Base-by-base conservation (phyloP, 768 basidiomycete genomes). In the Russula virescens region DNA sequence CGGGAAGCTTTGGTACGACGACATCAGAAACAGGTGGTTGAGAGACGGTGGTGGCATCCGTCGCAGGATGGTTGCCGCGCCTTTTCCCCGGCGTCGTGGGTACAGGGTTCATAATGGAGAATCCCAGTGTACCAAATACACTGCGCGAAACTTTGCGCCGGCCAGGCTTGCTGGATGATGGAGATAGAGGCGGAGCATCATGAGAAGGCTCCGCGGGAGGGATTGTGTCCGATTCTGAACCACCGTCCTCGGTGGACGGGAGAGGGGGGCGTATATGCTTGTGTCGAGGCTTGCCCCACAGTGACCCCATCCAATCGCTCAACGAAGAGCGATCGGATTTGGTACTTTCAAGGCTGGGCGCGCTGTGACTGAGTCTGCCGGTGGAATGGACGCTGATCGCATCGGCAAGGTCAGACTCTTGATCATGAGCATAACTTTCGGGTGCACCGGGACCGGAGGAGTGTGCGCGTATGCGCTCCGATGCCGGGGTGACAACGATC, bases 241-340 rank as follows among this genome's bases (percentile, higher is more conserved):
- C 9, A 10, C 47, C 60, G 21, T 67, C 63, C 28, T 50, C 60
- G 5, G 10, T 38, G 1, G 57, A 26, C 6, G 63, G 57, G 14
- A 61, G 54, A n/a, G 71, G 19, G 52, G 68, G 60, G 25, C 72
- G 69, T n/a, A 68, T 62, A 19, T 66, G 64, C 60, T 71, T 76
- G 40, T 70, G 50, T 66, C 74, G 81, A 38, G 81, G 78, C 70
- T 85, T 85, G 19, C 75, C 77, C 79, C 88, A 86, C 85, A 83
- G 88, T 0, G 81, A 83, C 0, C 89, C 88, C 79, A 91, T 83
- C 89, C 89, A 91, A 52, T 87, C 85, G 21, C 86, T 83, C 51
- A 89, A 68, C 3, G 71, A 72, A 10, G 74, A 68, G 58, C 68
- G 73, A 23, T 81, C 79, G 3, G 69, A 69, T 55, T 71, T 75